phyloP scores from a whole-genome alignment of 1,139 yeast species.

The Blastobotrys arbuscula region DNA sequence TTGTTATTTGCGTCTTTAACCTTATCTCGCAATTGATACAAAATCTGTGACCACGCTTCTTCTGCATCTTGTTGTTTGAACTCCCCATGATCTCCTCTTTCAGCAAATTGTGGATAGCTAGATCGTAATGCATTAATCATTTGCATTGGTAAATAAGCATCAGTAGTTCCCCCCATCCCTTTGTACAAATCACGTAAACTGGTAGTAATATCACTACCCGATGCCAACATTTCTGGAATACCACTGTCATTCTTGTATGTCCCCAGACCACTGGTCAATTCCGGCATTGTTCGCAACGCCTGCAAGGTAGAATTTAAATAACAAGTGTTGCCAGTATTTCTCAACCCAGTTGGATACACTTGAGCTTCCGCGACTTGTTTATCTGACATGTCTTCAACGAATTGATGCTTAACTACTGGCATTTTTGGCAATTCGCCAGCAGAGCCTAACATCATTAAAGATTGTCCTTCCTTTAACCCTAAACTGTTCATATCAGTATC shows the following conservation, averaged over 20 bases:
- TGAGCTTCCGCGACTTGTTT: slow-evolving; percentile 36
- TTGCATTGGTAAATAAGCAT: slow-evolving; percentile 46
- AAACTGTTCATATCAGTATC: slow-evolving; percentile 49
- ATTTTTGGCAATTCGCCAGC: slow-evolving; percentile 66
- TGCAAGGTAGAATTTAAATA: slow-evolving; percentile 88
- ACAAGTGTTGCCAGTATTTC: slow-evolving; percentile 91
- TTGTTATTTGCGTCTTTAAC: slow-evolving; percentile 16
- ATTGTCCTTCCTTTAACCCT: slow-evolving; percentile 57
- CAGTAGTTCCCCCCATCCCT: slow-evolving; percentile 30
- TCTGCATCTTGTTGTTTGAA: slow-evolving; percentile 98
- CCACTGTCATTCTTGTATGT: slow-evolving; percentile 21
- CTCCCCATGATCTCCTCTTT: slow-evolving; percentile 57
- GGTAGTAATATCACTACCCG: slow-evolving; percentile 24
- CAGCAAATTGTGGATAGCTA: slow-evolving; percentile 84
- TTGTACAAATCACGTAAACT: slow-evolving; percentile 32
- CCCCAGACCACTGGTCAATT: slow-evolving; percentile 38
- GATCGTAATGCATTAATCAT: slow-evolving; percentile 45
- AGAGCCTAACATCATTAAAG: slow-evolving; percentile 87
- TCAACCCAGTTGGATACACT: slow-evolving; percentile 66
- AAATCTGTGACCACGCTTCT: slow-evolving; percentile 82
- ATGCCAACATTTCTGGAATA: not conserved
- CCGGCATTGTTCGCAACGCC: slow-evolving; percentile 64
- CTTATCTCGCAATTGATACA: slow-evolving; percentile 44
- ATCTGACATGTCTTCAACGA: slow-evolving; percentile 64
- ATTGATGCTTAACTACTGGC: slow-evolving; percentile 49